Conservation (phyloP, 1,284 basidiomycete species). For the Cryptococcus sp. region DNA sequence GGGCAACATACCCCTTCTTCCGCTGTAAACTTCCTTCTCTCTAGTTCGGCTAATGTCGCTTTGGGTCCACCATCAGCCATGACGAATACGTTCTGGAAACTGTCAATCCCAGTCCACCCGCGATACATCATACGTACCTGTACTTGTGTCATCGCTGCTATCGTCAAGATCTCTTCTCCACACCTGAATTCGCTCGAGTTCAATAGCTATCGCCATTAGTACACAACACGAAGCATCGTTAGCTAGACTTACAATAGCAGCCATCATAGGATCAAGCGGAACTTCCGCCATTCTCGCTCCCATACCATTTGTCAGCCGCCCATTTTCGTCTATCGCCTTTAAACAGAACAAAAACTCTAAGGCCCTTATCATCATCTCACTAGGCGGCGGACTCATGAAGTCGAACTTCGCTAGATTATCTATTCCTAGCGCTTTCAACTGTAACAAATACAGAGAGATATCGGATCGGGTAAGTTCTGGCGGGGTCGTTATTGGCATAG, state of each 20-base stretch:
- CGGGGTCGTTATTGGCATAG: constrained; percentile 60
- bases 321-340: constrained; percentile 53
- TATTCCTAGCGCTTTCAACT: constrained; percentile 89
- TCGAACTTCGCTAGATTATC: constrained; percentile 83
- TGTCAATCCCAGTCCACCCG: too few species aligned
- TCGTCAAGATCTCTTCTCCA: constrained; percentile 87
- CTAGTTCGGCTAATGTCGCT: constrained; percentile 78
- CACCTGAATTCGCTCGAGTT: constrained; percentile 76
- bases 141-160: constrained; percentile 89
- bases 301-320: constrained; percentile 50
- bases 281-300: constrained; percentile 56
- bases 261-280: constrained; percentile 56
- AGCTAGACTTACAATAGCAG: constrained; percentile 51
- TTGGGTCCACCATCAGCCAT: constrained; percentile 73
- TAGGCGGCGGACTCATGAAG: constrained; percentile 82
- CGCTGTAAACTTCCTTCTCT: constrained; percentile 88
- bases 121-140: constrained; percentile 56
- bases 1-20: constrained; percentile 75
- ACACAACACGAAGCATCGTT: not conserved
- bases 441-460: constrained; percentile 79
- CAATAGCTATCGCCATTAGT: constrained; percentile 59
- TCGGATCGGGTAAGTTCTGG: constrained; percentile 89
- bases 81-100: constrained; percentile 84
- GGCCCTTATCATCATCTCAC: constrained; percentile 76
- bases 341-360: constrained; percentile 59